Percentiles rank a stretch among this genome's conserved stretches.
Conservation (phyloP, 495 filamentous ascomycete species). For the Hypoxylon subgilvum region DNA sequence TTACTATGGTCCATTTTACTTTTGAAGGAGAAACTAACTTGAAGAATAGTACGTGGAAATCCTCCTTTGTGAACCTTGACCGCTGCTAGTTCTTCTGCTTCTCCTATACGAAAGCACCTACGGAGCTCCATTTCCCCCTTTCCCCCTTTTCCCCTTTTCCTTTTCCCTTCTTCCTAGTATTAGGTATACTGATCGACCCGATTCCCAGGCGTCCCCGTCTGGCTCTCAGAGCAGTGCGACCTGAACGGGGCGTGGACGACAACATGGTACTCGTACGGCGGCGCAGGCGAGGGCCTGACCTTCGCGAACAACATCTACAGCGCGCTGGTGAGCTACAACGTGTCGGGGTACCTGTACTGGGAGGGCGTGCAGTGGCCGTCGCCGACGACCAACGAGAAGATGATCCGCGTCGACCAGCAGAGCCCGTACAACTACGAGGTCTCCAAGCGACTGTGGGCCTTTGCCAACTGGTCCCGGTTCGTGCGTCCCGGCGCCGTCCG, state of each 20-base stretch:
- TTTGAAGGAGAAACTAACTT: conserved; percentile 12
- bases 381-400: conserved; percentile 55
- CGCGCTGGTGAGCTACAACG: conserved; percentile 50
- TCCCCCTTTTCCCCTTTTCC: not conserved
- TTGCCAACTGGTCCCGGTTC: conserved; percentile 58
- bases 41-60: conserved; percentile 10
- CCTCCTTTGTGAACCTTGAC: too few relatives aligned
- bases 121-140: too few relatives aligned
- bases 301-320: conserved; percentile 62
- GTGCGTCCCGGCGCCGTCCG: conserved; percentile 57
- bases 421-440: conserved; percentile 47
- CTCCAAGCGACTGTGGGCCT: conserved; percentile 59
- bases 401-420: conserved; percentile 51
- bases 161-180: not conserved
- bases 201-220: conserved; percentile 40
- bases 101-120: too few relatives aligned
- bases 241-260: conserved; percentile 54
- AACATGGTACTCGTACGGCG: conserved; percentile 55
- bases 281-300: conserved; percentile 59
- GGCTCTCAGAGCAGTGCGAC: conserved; percentile 54
- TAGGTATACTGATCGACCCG: too few relatives aligned
- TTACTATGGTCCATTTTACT: too few relatives aligned
- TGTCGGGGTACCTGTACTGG: conserved; percentile 62
- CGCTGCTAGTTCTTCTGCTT: too few relatives aligned
- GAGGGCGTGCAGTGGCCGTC: conserved; percentile 57